Base-by-base conservation (phyloP, 2,329 filamentous ascomycete species). In the Gliomastix tumulicola region DNA sequence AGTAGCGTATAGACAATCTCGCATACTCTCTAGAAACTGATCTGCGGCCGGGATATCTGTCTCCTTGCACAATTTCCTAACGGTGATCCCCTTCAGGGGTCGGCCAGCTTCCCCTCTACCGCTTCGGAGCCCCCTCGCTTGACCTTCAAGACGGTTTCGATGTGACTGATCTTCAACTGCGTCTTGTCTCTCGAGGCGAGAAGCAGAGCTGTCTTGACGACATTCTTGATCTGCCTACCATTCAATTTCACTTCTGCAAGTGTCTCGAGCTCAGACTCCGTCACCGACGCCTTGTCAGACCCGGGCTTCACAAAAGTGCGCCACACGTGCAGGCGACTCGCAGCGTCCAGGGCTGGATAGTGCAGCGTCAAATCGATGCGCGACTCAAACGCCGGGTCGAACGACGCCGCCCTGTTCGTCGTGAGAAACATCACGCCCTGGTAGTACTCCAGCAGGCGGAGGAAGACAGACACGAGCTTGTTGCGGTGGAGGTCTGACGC, bases 371-470 rank as follows among this genome's bases (percentile, higher is more conserved):
- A 55, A 51, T 71, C 65, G 41, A 72, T 68, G 30, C 67, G 62
- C 20, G 59, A 63, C 27, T 66, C 62, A 43, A 72, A 66, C 13
- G 68, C 68, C 9, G 51, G 52, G 43, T 72, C 68, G 36, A 72
- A 67, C 21, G 55, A 55, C 34, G 59, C 57, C 19, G 71, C 66
- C 15, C 67, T 60, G 53, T 71, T 72, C 32, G 66, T 71, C 13
- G 67, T 72, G 36, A 72, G 55, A 54, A 72, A 69, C 20, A 72
- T 56, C 21, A 70, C 60, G 33, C 69, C 68, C 5, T 59, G 57
- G 52, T 69, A 71, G 50, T 71, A 71, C 53, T 72, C 68, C 38
- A 72, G 59, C 1, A 64, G 65, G n/a, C 67, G 63, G 17, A 72
- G 51, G 51, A 71, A 71, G 39, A 69, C 54, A 42, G 65, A 17